phyloP scores from a whole-genome alignment of 1,284 basidiomycete species.

The Pseudozyma thailandica region DNA sequence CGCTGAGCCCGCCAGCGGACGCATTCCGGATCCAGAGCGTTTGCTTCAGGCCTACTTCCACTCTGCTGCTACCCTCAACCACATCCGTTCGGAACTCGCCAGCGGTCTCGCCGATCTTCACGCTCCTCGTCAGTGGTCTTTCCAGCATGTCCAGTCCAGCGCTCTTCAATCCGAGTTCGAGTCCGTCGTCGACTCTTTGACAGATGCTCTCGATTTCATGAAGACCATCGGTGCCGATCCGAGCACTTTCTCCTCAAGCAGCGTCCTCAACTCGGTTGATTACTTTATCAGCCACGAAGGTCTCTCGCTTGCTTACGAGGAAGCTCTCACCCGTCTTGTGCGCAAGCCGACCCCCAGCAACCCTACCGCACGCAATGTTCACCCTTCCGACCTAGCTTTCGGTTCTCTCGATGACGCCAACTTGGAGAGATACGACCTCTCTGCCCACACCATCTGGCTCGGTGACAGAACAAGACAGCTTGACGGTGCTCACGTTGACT shows the following conservation, averaged over 20 bases:
- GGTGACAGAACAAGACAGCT: constrained; percentile 95
- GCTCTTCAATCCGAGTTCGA: constrained; percentile 83
- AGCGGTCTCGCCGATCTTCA: constrained; percentile 88
- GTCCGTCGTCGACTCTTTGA: constrained; percentile 82
- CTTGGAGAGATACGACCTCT: constrained; percentile 78
- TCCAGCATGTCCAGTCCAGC: constrained; percentile 87
- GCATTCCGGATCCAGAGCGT: constrained; percentile 87
- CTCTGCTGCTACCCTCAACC: constrained; percentile 90
- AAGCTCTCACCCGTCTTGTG: constrained; percentile 81
- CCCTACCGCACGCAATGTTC: constrained; percentile 30
- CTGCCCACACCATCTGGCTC: constrained; percentile 95
- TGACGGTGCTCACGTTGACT: constrained; percentile 90
- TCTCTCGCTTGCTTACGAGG: constrained; percentile 90
- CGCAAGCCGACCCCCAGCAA: constrained; percentile 37
- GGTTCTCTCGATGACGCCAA: constrained; percentile 34
- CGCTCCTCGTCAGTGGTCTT: constrained; percentile 90
- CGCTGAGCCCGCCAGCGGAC: constrained; percentile 72
- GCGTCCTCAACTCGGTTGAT: constrained; percentile 86
- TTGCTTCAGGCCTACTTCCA: constrained; percentile 91
- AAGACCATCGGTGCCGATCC: constrained; percentile 79
- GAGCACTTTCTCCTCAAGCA: constrained; percentile 72
- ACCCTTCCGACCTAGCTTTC: constrained; percentile 21
- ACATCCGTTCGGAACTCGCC: constrained; percentile 84
- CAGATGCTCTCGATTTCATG: constrained; percentile 93
- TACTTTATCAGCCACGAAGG: constrained; percentile 96